phyloP scores from a whole-genome alignment of 83 land plant species.

The Diphasiastrum complanatum region DNA sequence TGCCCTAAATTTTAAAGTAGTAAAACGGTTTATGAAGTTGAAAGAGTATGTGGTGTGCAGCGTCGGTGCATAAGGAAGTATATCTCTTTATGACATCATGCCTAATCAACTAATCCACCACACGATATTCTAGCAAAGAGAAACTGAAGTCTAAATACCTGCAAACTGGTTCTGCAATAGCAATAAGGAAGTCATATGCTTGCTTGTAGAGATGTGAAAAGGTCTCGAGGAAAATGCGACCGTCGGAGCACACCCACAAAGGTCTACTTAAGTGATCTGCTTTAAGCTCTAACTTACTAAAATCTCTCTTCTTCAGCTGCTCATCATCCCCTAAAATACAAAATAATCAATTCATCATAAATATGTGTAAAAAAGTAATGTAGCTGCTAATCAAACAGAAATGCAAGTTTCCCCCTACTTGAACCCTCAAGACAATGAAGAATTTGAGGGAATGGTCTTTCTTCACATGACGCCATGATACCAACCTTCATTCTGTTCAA shows the following conservation, averaged over 20 bases:
- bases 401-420: no score
- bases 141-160: constrained; percentile 32
- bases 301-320: constrained; percentile 66
- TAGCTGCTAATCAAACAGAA: no score
- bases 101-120: neutral
- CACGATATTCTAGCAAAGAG: no score
- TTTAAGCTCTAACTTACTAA: constrained; percentile 77
- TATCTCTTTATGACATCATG: neutral
- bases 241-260: constrained; percentile 93
- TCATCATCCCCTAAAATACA: no score
- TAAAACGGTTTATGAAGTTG: neutral
- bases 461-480: no score
- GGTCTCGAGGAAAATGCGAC: constrained; percentile 85
- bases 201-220: constrained; percentile 92
- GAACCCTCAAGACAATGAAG: no score
- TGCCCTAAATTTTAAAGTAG: no score
- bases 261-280: constrained; percentile 87
- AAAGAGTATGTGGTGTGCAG: no score
- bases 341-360: no score
- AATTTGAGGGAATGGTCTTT: no score
- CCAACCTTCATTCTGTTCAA: no score
- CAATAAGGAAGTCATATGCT: constrained; percentile 96
- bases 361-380: no score
- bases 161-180: constrained; percentile 98
- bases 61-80: neutral